Base-by-base conservation (phyloP, 1,284 basidiomycete genomes). In the Peniophora sp. region DNA sequence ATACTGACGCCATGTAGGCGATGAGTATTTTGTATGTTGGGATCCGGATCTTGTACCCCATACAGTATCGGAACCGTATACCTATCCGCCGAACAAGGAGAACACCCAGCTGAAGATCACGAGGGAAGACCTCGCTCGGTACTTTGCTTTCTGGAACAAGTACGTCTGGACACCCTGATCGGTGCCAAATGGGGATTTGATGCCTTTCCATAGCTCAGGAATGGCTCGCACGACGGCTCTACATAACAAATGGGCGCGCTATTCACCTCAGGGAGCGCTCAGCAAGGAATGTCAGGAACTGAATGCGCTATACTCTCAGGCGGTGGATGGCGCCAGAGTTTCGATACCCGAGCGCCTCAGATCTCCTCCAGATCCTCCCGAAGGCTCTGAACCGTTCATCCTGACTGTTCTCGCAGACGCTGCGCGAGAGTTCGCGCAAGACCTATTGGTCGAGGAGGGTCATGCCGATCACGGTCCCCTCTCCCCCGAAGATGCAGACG, bases 11-110 rank as follows among this genome's bases (percentile, higher is more conserved):
- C n/a, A 18, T 32, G 62, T 63, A 75, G 82, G 81, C 5, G 82
- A 85, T 54, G 73, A 78, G 53, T 84, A 78, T 57, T 78, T 81
- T 53, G 79, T 85, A 2, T 81, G 79, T 46, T 85, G 83, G 81
- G 82, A 85, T 62, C 68, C 71, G 0, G 79, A 81, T 55, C 60
- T 84, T 10, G 73, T 84, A n/a, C 82, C 80, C 3, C 64, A 61
- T 11, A 71, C 58, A 20, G 67, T 81, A 6, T 70, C 74, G 5
- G 75, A 83, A 81, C 76, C 82, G 0, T 84, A 84, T 53, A 77
- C 79, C 49, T 84, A 85, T 59, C 82, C 82, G 14, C 72, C 79
- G 1, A 76, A 77, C 48, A 80, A 72, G 56, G 78, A 82, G 55
- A 69, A 69, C 9, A 63, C 66, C 2, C 72, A 68, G 27, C 71